Evolutionary conservation across 2,329 filamentous ascomycete genomes (phyloP).

Genomic region (Pseudogymnoascus sp.): DNA sequence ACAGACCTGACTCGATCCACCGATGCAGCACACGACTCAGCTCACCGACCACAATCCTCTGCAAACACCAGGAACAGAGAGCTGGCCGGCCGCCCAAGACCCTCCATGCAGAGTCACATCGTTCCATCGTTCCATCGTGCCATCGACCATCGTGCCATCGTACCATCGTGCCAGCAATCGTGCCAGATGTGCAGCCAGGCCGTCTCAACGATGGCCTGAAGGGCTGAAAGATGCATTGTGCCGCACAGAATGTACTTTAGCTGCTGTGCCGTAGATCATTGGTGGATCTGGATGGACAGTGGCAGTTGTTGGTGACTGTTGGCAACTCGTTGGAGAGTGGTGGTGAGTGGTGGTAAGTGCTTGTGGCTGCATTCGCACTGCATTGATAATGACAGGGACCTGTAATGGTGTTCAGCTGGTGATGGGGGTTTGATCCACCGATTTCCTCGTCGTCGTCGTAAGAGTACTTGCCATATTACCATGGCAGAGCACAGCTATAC

Average conservation of each 20-base stretch:
- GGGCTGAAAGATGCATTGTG: slow-evolving; percentile 25
- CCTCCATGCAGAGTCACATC: neutral
- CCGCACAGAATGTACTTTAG: neutral
- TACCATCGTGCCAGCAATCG: neutral
- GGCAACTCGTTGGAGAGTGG: neutral
- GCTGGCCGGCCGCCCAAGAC: neutral
- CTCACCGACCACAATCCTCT: neutral
- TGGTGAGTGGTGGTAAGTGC: neutral
- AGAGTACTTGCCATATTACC: neutral
- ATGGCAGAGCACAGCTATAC: neutral
- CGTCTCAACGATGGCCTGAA: neutral
- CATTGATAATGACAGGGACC: neutral
- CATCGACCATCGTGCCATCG: neutral
- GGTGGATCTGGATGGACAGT: slow-evolving; percentile 13
- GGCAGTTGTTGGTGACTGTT: slow-evolving; percentile 7
- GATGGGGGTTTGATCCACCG: neutral
- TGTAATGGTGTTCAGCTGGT: neutral
- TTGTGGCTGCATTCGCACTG: neutral
- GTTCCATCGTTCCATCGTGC: neutral
- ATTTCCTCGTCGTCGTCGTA: neutral
- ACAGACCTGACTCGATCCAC: neutral
- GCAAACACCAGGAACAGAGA: neutral
- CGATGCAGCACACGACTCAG: slow-evolving; percentile 4
- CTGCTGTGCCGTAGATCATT: slow-evolving; percentile 17
- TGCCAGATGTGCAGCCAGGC: neutral